Conservation (phyloP, 305 asterid genomes). For the Rubia peregrina region DNA sequence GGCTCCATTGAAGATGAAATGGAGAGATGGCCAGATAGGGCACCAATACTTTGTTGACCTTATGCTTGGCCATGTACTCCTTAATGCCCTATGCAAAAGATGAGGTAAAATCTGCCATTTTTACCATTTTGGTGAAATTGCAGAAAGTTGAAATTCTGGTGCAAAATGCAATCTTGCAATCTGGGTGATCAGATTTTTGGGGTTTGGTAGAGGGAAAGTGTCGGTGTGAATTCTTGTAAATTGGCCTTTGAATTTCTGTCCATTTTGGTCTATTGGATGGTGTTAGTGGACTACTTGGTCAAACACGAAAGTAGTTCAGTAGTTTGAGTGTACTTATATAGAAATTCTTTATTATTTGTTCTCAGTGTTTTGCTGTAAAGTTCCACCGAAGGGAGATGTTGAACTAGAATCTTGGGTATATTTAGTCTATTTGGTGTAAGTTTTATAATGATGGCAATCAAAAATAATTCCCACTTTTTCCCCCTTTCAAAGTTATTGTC, state of each 20-base stretch:
- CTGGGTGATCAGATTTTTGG: not conserved
- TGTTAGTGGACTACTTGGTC: conserved; percentile 4
- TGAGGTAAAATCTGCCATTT: not conserved
- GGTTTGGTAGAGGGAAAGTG: conserved; percentile 9
- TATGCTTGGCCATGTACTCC: conserved; percentile 78
- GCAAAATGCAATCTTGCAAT: not conserved
- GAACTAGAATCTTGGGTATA: conserved; percentile 7
- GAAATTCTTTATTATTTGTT: conserved; percentile 15
- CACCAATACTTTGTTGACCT: conserved; percentile 89
- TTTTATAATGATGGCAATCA: not conserved
- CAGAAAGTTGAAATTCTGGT: not conserved
- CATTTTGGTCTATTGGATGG: not conserved
- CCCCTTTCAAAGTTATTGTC: not conserved
- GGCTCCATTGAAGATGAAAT: conserved; percentile 61
- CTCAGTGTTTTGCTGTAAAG: conserved; percentile 9
- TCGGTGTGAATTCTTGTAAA: not conserved
- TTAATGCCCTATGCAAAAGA: conserved; percentile 46
- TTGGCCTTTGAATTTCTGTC: not conserved
- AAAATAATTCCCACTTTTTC: not conserved
- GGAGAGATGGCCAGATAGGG: conserved; percentile 85
- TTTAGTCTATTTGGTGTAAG: not conserved
- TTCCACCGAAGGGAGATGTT: not conserved
- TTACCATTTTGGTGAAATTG: not conserved
- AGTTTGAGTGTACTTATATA: not conserved
- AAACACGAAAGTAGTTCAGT: not conserved